phyloP scores from a whole-genome alignment of 2,329 filamentous ascomycete species.

The Zelopaecilomyces penicillatus region DNA sequence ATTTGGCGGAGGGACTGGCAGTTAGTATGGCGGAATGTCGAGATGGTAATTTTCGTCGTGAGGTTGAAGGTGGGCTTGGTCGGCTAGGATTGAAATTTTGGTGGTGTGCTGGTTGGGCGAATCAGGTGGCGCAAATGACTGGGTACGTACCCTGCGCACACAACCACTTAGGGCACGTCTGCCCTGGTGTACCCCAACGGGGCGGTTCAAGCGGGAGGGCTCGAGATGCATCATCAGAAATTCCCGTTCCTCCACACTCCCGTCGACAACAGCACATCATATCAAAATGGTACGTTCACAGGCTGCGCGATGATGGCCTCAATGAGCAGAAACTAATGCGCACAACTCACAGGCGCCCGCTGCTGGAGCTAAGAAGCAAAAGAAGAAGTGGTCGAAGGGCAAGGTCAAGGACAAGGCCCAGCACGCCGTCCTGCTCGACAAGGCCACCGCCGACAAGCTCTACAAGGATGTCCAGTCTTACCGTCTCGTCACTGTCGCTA shows the following conservation, averaged over 20 bases:
- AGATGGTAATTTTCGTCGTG: slow-evolving; percentile 26
- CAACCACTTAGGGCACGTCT: slow-evolving; percentile 32
- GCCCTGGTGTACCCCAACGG: slow-evolving; percentile 28
- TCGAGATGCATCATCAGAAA: slow-evolving; percentile 20
- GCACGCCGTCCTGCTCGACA: slow-evolving; percentile 98
- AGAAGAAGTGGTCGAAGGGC: slow-evolving; percentile 45
- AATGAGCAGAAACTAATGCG: slow-evolving; percentile 13
- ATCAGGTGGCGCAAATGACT: slow-evolving; percentile 23
- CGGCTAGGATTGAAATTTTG: slow-evolving; percentile 28
- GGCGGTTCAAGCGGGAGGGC: slow-evolving; percentile 21
- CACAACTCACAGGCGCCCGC: slow-evolving; percentile 30
- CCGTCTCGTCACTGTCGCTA: slow-evolving; percentile 97
- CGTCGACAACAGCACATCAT: slow-evolving; percentile 32
- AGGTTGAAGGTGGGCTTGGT: slow-evolving; percentile 26
- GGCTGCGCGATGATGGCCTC: slow-evolving; percentile 3
- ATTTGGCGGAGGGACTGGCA: slow-evolving; percentile 26
- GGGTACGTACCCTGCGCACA: slow-evolving; percentile 20
- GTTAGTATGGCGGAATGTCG: slow-evolving; percentile 31
- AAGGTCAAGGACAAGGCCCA: slow-evolving; percentile 99
- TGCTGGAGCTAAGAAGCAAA: slow-evolving; percentile 42
- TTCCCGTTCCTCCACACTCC: slow-evolving; percentile 26
- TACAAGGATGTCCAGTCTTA: slow-evolving; percentile 99
- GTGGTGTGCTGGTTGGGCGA: slow-evolving; percentile 26
- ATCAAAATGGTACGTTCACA: slow-evolving; percentile 34
- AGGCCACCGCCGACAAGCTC: slow-evolving; percentile 93